phyloP scores from a whole-genome alignment of 768 basidiomycete species.

The Lyophyllum decastes region DNA sequence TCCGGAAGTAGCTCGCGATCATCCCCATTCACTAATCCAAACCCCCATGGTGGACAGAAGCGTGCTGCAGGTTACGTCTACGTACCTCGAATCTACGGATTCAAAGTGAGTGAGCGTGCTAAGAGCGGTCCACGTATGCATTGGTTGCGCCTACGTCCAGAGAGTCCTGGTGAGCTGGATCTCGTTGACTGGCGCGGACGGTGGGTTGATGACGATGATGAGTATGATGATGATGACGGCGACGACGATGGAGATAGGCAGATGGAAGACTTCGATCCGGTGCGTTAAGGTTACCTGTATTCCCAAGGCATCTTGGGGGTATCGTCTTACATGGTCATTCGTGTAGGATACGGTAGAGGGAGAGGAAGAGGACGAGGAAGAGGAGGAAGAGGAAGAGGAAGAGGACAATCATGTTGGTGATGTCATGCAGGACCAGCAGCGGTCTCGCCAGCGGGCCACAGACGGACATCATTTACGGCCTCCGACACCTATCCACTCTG shows the following conservation, averaged over 20 bases:
- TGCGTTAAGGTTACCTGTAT: constrained; percentile 35
- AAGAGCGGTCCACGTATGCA: constrained; percentile 96
- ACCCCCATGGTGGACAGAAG: constrained; percentile 88
- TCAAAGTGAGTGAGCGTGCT: constrained; percentile 94
- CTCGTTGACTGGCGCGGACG: constrained; percentile 88
- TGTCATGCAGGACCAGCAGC: constrained; percentile 29
- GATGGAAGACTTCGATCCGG: constrained; percentile 88
- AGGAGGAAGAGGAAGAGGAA: constrained; percentile 56
- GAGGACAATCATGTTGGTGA: constrained; percentile 25
- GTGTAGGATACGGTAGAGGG: constrained; percentile 46
- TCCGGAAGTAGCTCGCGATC: constrained; percentile 49
- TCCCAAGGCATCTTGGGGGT: constrained; percentile 8
- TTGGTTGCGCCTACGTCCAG: constrained; percentile 90
- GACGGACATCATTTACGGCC: constrained; percentile 28
- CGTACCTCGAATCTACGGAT: constrained; percentile 92
- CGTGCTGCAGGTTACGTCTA: constrained; percentile 86
- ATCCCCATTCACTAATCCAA: constrained; percentile 81
- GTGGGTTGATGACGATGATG: constrained; percentile 73
- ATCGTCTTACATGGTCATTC: constrained; percentile 9
- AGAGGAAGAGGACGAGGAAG: constrained; percentile 64
- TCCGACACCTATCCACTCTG: constrained; percentile 44
- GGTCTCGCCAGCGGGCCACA: constrained; percentile 34
- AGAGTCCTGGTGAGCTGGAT: constrained; percentile 77
- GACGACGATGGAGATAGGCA: constrained; percentile 73
- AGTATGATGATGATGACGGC: constrained; percentile 67